phyloP scores from a whole-genome alignment of 2,329 filamentous ascomycete genomes.

The Septoria petroselini region DNA sequence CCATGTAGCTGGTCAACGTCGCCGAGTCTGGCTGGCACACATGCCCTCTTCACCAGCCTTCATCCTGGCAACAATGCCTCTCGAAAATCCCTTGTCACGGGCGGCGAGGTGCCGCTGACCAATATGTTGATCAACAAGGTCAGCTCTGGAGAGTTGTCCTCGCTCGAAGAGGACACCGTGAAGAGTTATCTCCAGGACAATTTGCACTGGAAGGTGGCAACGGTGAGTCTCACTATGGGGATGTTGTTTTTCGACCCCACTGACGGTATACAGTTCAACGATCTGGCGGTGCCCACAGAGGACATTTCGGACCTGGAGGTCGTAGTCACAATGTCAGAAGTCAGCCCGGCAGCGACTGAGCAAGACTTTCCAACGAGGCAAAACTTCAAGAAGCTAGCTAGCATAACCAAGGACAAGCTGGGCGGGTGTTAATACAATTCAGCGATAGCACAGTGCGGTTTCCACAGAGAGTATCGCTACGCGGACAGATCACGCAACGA shows the following conservation, averaged over 20 bases:
- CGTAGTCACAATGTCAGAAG: constrained; percentile 41
- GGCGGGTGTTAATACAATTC: constrained; percentile 22
- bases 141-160: constrained; percentile 7
- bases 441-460: neutral
- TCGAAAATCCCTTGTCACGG: constrained; percentile 29
- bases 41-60: constrained; percentile 46
- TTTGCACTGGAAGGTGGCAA: constrained; percentile 14
- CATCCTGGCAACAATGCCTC: neutral
- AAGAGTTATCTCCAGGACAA: constrained; percentile 1
- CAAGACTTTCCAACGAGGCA: constrained; percentile 41
- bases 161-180: constrained; percentile 14
- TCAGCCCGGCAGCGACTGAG: constrained; percentile 38
- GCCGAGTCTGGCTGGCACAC: constrained; percentile 59
- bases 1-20: constrained; percentile 52
- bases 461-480: too few relatives aligned
- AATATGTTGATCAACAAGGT: constrained; percentile 13
- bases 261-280: constrained; percentile 36
- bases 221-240: neutral
- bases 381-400: constrained; percentile 28
- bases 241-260: neutral
- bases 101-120: constrained; percentile 7
- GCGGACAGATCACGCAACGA: too few relatives aligned
- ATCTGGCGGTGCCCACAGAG: constrained; percentile 35
- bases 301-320: constrained; percentile 41
- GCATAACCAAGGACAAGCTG: constrained; percentile 26